Base-by-base conservation (phyloP, 768 basidiomycete genomes). In the Podaxis sp. region DNA sequence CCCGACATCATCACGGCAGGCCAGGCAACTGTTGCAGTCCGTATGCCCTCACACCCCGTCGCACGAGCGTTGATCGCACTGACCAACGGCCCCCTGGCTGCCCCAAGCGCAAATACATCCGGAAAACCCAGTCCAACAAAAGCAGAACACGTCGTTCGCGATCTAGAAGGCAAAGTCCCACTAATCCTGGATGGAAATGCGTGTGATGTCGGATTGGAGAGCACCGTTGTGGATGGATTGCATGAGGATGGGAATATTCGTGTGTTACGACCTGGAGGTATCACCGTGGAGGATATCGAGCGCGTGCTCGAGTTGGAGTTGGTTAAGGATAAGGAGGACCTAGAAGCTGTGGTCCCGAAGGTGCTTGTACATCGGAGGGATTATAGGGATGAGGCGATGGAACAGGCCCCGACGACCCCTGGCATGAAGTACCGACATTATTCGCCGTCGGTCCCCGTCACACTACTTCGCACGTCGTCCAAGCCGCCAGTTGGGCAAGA, bases 391-490 rank as follows among this genome's bases (percentile, higher is more conserved):
- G 79, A 84, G 41, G 74, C 73, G n/a, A 78, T 91, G 61, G 92
- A 94, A 72, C 78, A 80, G 41, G 84, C 87, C 0, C 97, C 97
- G 8, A 94, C 94, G 7, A 98, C 97, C 0, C 97, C 97, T 2
- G 97, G 97, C 36, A 97, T 98, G 96, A 99, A 99, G 76, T 99
- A 99, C 73, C 85, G 90, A 55, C 97, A 99, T 76, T 99, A 99
- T 73, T 91, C 96, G 24, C 97, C 97, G 2, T 78, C 88, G 1
- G 88, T 95, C 3, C 94, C 94, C 2, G 92, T 98, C 33, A 85
- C 84, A 22, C 82, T 98, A 5, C 77, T 94, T 41, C 80, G 83
- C 64, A 85, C 86, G 2, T 67, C 75, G 4, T 75, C 81, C n/a
- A 64, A 69, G 47, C 79, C 82, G 25, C 80, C 84, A 6, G 22